Percentiles rank a stretch among this genome's conserved stretches.
Conservation (phyloP, 2,329 filamentous ascomycete species). For the Cytospora mali region DNA sequence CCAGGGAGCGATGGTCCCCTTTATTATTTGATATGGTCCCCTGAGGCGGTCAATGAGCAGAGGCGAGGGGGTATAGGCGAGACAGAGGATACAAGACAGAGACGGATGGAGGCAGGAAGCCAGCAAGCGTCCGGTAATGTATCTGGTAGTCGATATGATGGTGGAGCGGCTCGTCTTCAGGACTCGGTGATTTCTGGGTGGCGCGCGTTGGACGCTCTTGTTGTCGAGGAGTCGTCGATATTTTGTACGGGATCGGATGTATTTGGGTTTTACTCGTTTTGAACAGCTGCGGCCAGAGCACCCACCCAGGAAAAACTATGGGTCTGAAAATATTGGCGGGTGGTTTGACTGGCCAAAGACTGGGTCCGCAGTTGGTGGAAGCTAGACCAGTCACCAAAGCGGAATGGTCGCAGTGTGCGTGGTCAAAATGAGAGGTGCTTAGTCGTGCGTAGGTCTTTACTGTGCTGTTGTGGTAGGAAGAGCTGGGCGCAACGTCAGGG, state of each 20-base stretch:
- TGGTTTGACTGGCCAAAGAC: conserved; percentile 6
- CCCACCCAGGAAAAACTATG: conserved; percentile 24
- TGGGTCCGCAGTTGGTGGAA: conserved; percentile 14
- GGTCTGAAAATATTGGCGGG: conserved; percentile 28
- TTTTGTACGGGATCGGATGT: neutral
- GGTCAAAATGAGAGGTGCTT: neutral
- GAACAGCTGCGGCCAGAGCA: conserved; percentile 14
- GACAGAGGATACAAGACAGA: conserved; percentile 3
- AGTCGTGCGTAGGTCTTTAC: too few species aligned
- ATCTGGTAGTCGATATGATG: conserved; percentile 5
- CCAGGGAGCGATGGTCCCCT: conserved; percentile 28
- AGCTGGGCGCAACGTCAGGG: neutral
- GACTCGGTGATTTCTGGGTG: neutral
- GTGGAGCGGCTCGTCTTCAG: conserved; percentile 9
- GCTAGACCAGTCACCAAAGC: conserved; percentile 11
- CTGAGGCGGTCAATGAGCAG: conserved; percentile 28
- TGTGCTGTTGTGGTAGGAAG: neutral
- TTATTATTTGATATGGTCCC: conserved; percentile 29
- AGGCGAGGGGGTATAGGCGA: conserved; percentile 20
- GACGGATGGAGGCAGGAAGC: conserved; percentile 15
- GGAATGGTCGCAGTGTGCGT: conserved; percentile 12
- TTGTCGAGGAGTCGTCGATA: neutral
- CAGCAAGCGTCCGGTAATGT: neutral
- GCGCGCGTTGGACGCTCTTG: neutral
- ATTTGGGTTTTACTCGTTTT: conserved; percentile 17